Conservation (phyloP, 495 filamentous ascomycete genomes). For the Trichoderma virens region DNA sequence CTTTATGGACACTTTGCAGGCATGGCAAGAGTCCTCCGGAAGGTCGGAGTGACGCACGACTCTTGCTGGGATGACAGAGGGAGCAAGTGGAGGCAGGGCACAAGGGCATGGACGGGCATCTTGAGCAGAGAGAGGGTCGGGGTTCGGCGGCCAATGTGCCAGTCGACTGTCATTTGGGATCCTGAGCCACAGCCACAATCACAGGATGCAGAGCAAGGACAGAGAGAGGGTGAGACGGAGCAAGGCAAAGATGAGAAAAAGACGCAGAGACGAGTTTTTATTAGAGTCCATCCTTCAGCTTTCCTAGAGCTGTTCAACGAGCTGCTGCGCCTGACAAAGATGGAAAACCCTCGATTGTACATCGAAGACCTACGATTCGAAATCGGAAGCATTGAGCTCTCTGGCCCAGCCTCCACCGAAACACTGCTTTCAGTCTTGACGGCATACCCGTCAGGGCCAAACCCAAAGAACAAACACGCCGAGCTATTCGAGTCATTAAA, state of each 20-base stretch:
- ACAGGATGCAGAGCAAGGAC: constrained; percentile 15
- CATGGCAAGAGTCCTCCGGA: constrained; percentile 55
- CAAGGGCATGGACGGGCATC: constrained; percentile 60
- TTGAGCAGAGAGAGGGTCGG: constrained; percentile 51
- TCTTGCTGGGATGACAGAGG: constrained; percentile 54
- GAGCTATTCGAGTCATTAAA: constrained; percentile 55
- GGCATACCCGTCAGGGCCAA: constrained; percentile 34
- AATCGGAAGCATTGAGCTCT: constrained; percentile 86
- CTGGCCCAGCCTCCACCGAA: constrained; percentile 77
- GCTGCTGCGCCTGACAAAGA: constrained; percentile 59
- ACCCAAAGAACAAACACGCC: constrained; percentile 36
- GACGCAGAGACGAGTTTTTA: constrained; percentile 52
- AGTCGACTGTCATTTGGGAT: constrained; percentile 67
- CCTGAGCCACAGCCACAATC: constrained; percentile 17
- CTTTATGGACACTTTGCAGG: constrained; percentile 60
- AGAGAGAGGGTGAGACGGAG: constrained; percentile 36
- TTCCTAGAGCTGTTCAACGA: constrained; percentile 81
- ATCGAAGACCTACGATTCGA: constrained; percentile 91
- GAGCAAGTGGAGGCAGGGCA: constrained; percentile 67
- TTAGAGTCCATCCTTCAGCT: constrained; percentile 80
- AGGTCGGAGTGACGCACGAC: constrained; percentile 52
- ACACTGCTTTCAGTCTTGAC: constrained; percentile 64
- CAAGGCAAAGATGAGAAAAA: constrained; percentile 40
- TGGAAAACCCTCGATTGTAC: constrained; percentile 61
- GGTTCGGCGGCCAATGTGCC: constrained; percentile 56